phyloP scores from a whole-genome alignment of 2,329 filamentous ascomycete genomes.

The Trichoderma citrinoviride region DNA sequence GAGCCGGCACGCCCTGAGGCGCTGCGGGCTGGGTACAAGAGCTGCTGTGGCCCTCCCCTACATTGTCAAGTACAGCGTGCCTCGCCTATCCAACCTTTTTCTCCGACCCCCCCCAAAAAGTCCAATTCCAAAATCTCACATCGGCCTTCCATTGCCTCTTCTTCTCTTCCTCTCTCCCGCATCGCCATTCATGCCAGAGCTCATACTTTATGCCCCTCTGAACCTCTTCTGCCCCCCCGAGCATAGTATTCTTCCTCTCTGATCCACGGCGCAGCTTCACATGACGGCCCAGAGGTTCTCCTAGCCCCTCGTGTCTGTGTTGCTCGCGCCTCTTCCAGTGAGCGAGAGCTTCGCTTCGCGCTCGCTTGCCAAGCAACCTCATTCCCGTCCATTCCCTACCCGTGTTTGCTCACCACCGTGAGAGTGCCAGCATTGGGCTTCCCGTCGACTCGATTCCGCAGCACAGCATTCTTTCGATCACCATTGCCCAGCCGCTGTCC shows the following conservation, averaged over 20 bases:
- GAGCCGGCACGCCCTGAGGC: not conserved
- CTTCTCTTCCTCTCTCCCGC: slow-evolving; percentile 4
- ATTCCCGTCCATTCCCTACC: slow-evolving; percentile 18
- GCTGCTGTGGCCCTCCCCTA: slow-evolving; percentile 9
- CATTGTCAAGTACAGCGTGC: slow-evolving; percentile 5
- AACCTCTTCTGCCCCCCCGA: not conserved
- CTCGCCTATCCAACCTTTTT: slow-evolving; percentile 18
- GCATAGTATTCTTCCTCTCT: not conserved
- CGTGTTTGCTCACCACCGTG: slow-evolving; percentile 18
- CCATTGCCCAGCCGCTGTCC: slow-evolving; percentile 1
- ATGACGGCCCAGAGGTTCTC: not conserved
- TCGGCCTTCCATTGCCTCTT: slow-evolving; percentile 14
- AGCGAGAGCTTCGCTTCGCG: slow-evolving; percentile 22
- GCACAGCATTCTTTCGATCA: not conserved
- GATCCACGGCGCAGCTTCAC: not conserved
- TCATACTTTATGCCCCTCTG: not conserved
- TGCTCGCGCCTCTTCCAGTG: slow-evolving; percentile 18
- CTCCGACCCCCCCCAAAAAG: slow-evolving; percentile 19
- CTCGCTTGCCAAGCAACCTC: slow-evolving; percentile 14
- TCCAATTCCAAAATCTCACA: slow-evolving; percentile 20
- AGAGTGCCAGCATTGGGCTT: slow-evolving; percentile 13
- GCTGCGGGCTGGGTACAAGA: slow-evolving; percentile 7
- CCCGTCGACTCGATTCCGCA: slow-evolving; percentile 13
- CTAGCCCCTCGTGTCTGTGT: slow-evolving; percentile 13
- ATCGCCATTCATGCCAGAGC: not conserved